Conservation (phyloP, 345 rosid species). For the Anastatica hierochuntica region DNA sequence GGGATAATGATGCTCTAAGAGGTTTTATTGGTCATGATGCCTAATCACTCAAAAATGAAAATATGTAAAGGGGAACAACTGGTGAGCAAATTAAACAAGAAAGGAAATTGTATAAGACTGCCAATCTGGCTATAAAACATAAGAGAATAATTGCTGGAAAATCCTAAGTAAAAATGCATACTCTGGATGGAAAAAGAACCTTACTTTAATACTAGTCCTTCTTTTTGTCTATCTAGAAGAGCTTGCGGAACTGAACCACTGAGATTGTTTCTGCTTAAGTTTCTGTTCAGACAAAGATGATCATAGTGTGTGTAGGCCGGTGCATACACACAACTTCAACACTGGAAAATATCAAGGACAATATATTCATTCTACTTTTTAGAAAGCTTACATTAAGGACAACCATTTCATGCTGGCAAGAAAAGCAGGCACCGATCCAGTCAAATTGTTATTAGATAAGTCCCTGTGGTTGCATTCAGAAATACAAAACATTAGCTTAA, state of each 20-base stretch:
- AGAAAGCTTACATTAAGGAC: slow-evolving; percentile 25
- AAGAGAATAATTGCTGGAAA: too few relatives aligned
- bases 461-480: slow-evolving; percentile 19
- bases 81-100: too few relatives aligned
- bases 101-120: too few relatives aligned
- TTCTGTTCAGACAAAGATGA: slow-evolving; percentile 15
- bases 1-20: too few relatives aligned
- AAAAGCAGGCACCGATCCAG: slow-evolving; percentile 32
- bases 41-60: too few relatives aligned
- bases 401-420: slow-evolving; percentile 24
- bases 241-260: slow-evolving; percentile 29
- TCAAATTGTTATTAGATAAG: slow-evolving; percentile 35
- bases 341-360: too few relatives aligned
- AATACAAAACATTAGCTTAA: background rate
- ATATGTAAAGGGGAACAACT: too few relatives aligned
- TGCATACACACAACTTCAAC: background rate
- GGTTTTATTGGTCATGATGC: too few relatives aligned
- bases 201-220: slow-evolving; percentile 27
- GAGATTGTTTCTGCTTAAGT: slow-evolving; percentile 29
- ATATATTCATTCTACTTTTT: background rate
- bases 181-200: too few relatives aligned
- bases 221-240: slow-evolving; percentile 19
- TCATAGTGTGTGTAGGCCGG: too few relatives aligned
- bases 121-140: too few relatives aligned
- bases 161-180: too few relatives aligned